Evolutionary conservation across 2,329 filamentous ascomycete genomes (phyloP).

Genomic region (Phialocephala subalpina): DNA sequence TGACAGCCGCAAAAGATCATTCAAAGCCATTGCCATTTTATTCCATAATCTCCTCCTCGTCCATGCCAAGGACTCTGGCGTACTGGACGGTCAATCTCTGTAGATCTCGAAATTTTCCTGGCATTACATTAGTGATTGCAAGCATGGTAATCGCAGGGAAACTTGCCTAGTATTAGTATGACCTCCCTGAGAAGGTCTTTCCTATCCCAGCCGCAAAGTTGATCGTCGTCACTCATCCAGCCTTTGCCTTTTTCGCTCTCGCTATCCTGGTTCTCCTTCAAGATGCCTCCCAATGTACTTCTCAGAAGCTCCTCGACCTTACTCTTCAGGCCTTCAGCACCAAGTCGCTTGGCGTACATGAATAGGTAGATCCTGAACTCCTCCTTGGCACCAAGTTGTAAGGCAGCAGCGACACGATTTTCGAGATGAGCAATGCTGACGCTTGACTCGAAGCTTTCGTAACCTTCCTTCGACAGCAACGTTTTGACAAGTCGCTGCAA

Average conservation of each 20-base stretch:
- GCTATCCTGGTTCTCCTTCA: slow-evolving; percentile 60
- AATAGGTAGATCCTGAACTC: slow-evolving; percentile 96
- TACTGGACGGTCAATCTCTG: slow-evolving; percentile 96
- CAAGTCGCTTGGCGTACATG: slow-evolving; percentile 97
- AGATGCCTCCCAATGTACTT: slow-evolving; percentile 77
- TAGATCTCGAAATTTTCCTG: slow-evolving; percentile 93
- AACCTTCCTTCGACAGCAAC: slow-evolving; percentile 86
- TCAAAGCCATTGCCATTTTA: slow-evolving; percentile 19
- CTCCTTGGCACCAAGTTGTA: slow-evolving; percentile 84
- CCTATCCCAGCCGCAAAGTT: slow-evolving; percentile 90
- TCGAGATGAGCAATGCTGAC: slow-evolving; percentile 95
- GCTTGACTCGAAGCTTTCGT: slow-evolving; percentile 88
- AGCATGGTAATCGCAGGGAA: slow-evolving; percentile 8
- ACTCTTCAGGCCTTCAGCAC: slow-evolving; percentile 82
- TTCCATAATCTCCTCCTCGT: slow-evolving; percentile 40
- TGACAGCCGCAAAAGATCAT: slow-evolving; percentile 12
- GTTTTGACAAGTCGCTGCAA: slow-evolving; percentile 91
- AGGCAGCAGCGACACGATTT: slow-evolving; percentile 88
- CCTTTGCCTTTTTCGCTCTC: slow-evolving; percentile 56
- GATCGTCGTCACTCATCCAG: slow-evolving; percentile 73
- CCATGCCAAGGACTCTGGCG: slow-evolving; percentile 78
- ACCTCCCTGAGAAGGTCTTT: slow-evolving; percentile 89
- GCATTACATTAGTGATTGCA: slow-evolving; percentile 25
- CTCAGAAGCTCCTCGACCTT: slow-evolving; percentile 95
- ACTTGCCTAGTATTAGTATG: slow-evolving; percentile 88